These are phyloP conservation scores for Cucumis cinereus DNA, from an alignment of 306 rosid species.

Conservation along the genomic window DNA sequence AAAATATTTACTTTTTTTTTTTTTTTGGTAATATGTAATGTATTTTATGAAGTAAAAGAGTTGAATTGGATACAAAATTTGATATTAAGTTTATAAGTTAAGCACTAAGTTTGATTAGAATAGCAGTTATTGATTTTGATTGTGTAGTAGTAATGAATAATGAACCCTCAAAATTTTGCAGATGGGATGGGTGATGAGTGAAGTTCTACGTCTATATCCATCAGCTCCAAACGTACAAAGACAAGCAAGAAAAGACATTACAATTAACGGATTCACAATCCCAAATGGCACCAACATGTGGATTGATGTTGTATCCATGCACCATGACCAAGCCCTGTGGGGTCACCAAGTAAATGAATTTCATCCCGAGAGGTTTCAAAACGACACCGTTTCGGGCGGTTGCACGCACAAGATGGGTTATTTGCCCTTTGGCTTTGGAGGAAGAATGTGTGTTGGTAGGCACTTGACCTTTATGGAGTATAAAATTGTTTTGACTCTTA, in stretches of 20 bases:
- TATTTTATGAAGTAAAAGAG: too few species aligned
- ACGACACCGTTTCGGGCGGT: constrained; percentile 30
- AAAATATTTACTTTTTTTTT: too few species aligned
- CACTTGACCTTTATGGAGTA: constrained; percentile 47
- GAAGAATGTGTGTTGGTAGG: constrained; percentile 52
- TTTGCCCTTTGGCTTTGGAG: constrained; percentile 63
- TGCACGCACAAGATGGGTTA: constrained; percentile 55
- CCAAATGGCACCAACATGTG: constrained; percentile 66
- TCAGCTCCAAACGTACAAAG: constrained; percentile 61
- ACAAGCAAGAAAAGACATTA: constrained; percentile 41
- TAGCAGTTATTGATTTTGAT: too few species aligned
- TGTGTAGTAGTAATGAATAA: too few species aligned
- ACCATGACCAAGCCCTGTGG: constrained; percentile 40
- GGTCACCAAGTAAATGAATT: constrained; percentile 45
- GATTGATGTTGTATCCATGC: constrained; percentile 56
- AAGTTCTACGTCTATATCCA: constrained; percentile 47
- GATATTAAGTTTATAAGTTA: too few species aligned
- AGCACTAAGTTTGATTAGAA: too few species aligned
- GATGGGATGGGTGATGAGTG: constrained; percentile 84
- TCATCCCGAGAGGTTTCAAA: constrained; percentile 42
- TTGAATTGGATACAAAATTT: too few species aligned
- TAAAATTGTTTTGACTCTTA: constrained; percentile 33
- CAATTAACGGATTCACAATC: constrained; percentile 27
- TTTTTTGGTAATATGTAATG: too few species aligned
- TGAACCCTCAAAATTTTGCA: constrained; percentile 3